These are phyloP conservation scores for Colletotrichum tamarilloi DNA, from an alignment of 2,329 filamentous ascomycete genomes.

Conservation along the genomic window DNA sequence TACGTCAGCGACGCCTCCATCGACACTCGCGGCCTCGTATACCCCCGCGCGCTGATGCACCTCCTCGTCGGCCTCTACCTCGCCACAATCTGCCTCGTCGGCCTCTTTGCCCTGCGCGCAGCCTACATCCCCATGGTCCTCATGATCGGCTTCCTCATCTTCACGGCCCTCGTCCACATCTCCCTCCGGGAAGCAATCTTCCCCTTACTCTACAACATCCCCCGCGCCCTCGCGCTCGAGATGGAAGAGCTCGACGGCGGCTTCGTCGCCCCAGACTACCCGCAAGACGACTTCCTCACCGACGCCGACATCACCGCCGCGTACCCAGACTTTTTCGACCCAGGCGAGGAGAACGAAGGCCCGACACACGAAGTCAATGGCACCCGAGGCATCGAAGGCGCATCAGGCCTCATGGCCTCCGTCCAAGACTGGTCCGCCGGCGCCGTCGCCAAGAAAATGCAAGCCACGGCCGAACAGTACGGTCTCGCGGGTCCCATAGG, in stretches of 20 bases:
- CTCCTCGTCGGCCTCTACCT: slow-evolving; percentile 87
- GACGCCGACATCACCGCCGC: slow-evolving; percentile 22
- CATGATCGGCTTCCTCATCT: slow-evolving; percentile 81
- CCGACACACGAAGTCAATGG: slow-evolving; percentile 39
- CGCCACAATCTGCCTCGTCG: slow-evolving; percentile 83
- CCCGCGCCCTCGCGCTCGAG: slow-evolving; percentile 73
- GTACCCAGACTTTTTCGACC: slow-evolving; percentile 32
- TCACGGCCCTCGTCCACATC: slow-evolving; percentile 81
- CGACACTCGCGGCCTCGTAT: slow-evolving; percentile 89
- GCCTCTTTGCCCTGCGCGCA: slow-evolving; percentile 79
- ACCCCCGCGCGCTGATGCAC: slow-evolving; percentile 88
- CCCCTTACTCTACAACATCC: slow-evolving; percentile 82
- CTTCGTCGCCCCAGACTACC: not conserved
- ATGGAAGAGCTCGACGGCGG: slow-evolving; percentile 53
- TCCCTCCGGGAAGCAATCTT: slow-evolving; percentile 78
- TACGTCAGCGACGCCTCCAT: slow-evolving; percentile 86
- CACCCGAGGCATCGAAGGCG: slow-evolving; percentile 51
- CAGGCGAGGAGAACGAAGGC: slow-evolving; percentile 40
- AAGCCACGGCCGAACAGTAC: slow-evolving; percentile 39
- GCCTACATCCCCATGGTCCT: slow-evolving; percentile 77
- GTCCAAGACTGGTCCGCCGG: slow-evolving; percentile 47
- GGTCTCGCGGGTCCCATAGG: slow-evolving; percentile 43
- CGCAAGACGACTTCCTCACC: slow-evolving; percentile 25
- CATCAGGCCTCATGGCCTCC: slow-evolving; percentile 46
- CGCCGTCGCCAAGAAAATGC: slow-evolving; percentile 50